Percentiles rank a stretch among this genome's conserved stretches.
phyloP scores from a whole-genome alignment of 2,329 filamentous ascomycete species.

The Lachnellula willkommii region DNA sequence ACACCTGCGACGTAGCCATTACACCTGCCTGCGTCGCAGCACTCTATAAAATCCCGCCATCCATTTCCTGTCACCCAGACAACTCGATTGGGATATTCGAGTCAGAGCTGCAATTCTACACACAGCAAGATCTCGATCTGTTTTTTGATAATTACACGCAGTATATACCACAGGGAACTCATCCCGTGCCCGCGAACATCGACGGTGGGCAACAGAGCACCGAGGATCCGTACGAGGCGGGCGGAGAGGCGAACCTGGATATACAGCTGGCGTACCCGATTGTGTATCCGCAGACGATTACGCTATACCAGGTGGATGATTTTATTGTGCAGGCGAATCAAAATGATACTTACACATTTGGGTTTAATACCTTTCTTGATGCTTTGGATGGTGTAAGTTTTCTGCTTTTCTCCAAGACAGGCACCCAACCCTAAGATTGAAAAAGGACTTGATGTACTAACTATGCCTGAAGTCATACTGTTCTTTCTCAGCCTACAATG shows the following conservation, averaged over 20 bases:
- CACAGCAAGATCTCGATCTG: conserved; percentile 33
- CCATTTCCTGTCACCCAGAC: conserved; percentile 12
- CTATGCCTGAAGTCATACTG: conserved; percentile 35
- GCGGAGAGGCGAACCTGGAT: conserved; percentile 33
- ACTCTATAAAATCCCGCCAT: conserved; percentile 33
- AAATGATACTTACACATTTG: conserved; percentile 30
- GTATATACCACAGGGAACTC: conserved; percentile 29
- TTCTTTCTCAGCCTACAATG: conserved; percentile 35
- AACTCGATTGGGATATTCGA: conserved; percentile 37
- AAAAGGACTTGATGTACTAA: conserved; percentile 6
- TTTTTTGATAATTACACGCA: conserved; percentile 29
- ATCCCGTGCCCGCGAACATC: conserved; percentile 30
- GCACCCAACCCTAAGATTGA: too few species aligned
- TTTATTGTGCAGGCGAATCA: conserved; percentile 15
- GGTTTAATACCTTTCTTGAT: conserved; percentile 44
- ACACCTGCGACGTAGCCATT: conserved; percentile 20
- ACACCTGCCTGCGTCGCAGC: conserved; percentile 26
- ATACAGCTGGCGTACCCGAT: conserved; percentile 34
- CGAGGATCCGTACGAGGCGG: conserved; percentile 22
- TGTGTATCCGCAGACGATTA: conserved; percentile 23
- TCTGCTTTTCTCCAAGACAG: conserved; percentile 2
- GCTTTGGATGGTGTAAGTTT: conserved; percentile 36
- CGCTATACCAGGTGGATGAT: conserved; percentile 39
- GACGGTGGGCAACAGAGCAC: conserved; percentile 35
- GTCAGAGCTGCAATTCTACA: conserved; percentile 34